These are phyloP conservation scores for Panicum miliaceum DNA, from an alignment of 176 grass and related monocot genomes.

Conservation along the genomic window DNA sequence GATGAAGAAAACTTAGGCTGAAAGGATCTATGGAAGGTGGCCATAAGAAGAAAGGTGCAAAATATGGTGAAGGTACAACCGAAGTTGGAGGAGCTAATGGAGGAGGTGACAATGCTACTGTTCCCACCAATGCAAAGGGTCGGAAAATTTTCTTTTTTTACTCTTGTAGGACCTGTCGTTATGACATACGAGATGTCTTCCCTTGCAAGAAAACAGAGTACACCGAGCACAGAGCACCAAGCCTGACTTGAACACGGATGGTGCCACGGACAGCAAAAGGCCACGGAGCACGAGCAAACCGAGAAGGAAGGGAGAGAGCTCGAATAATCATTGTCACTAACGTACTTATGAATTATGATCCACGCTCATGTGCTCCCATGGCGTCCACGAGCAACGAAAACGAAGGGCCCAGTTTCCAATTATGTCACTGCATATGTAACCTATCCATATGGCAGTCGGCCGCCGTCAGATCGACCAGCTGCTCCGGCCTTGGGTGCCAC, in stretches of 20 bases:
- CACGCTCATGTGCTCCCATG: not conserved
- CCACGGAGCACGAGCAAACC: not conserved
- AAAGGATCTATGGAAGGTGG: too few relatives aligned
- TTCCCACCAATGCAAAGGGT: too few relatives aligned
- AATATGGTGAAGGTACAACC: too few relatives aligned
- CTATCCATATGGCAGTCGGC: not conserved
- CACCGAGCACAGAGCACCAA: not conserved
- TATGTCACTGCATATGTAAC: conserved; percentile 52
- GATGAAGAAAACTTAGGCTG: too few relatives aligned
- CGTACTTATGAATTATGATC: not conserved
- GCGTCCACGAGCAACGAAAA: not conserved
- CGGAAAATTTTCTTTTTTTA: too few relatives aligned
- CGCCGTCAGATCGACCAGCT: not conserved
- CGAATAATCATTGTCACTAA: not conserved
- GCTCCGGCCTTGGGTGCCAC: not conserved
- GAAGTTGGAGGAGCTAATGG: too few relatives aligned
- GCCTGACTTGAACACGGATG: not conserved
- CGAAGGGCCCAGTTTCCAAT: not conserved
- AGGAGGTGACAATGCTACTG: too few relatives aligned
- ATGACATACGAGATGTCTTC: too few relatives aligned
- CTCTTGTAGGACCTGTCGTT: too few relatives aligned
- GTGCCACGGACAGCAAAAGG: not conserved
- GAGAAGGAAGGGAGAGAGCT: not conserved
- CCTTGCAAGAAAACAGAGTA: not conserved
- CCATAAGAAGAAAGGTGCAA: too few relatives aligned